Base-by-base conservation (phyloP, 2,329 filamentous ascomycete species). In the Zymoseptoria pseudotritici region DNA sequence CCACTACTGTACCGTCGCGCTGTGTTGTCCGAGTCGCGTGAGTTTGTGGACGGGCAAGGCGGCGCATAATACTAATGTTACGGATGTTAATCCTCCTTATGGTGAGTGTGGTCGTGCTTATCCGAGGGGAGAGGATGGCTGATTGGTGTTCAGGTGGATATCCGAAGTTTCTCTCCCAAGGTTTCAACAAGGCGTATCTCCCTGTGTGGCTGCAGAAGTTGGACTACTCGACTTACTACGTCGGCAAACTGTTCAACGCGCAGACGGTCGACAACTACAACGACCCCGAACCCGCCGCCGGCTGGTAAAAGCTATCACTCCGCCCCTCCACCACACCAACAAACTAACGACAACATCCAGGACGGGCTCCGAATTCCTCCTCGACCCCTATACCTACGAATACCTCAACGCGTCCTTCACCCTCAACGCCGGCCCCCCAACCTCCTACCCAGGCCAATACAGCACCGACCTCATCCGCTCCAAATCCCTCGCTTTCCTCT, bases 61-160 rank as follows among this genome's bases (percentile, higher is more conserved):
- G 6, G 84, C 86, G 0, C 87, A 90, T 65, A 89, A 88, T 64
- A 88, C 86, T 0, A 89, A 89, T 64, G 84, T 89, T 1, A 89
- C 87, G 0, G 79, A 82, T 66, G 78, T 83, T 0, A 71, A 70
- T 29, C 76, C 83, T 54, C 82, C 81, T 10, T 82, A 82, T 61
- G 81, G 79, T 79, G 72, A 60, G 71, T 56, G 19, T 20, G 50
- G 26, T 29, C 9, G 26, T 36, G 17, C 5, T 46, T n/a, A 20
- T 22, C 11, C 52, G 6, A 8, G 22, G 52, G 13, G 24, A 26
- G 17, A n/a, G 10, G 52, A 17, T n/a, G 17, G 46, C 20, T 50
- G 46, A 50, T 26, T 21, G 11, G 3, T 3, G 10, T 19, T 52
- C 26, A 75, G 80, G 82, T 20, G 82, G 83, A 3, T 90, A 86